Evolutionary conservation across 2,329 filamentous ascomycete species (phyloP).

Genomic region (Exophiala sp.): DNA sequence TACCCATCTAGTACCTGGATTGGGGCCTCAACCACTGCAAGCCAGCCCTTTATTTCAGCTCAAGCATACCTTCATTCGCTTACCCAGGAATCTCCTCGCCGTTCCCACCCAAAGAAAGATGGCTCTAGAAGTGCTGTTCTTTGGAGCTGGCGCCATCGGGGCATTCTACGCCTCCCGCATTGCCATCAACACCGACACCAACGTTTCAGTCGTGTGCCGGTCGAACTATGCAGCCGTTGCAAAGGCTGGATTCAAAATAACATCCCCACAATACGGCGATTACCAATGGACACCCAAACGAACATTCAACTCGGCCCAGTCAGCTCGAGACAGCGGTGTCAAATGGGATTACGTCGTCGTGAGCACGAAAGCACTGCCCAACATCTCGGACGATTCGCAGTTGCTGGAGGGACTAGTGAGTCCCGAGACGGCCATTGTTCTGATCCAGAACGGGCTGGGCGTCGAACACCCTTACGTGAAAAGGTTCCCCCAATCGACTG

Average conservation of each 20-base stretch:
- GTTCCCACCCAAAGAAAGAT: too few relatives aligned
- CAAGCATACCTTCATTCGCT: too few relatives aligned
- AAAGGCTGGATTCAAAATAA: constrained; percentile 56
- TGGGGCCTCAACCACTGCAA: too few relatives aligned
- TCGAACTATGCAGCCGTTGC: constrained; percentile 65
- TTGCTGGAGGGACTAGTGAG: constrained; percentile 57
- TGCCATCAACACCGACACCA: constrained; percentile 36
- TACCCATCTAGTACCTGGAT: too few relatives aligned
- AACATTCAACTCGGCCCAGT: constrained; percentile 56
- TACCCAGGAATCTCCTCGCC: too few relatives aligned
- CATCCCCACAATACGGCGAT: constrained; percentile 61
- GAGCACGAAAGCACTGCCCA: constrained; percentile 64
- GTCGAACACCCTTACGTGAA: constrained; percentile 60
- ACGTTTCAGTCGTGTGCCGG: constrained; percentile 64
- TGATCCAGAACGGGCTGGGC: constrained; percentile 67
- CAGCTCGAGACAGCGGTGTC: constrained; percentile 45
- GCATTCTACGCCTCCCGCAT: constrained; percentile 28
- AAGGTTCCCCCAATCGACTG: constrained; percentile 55
- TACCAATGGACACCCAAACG: constrained; percentile 58
- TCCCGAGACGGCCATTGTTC: constrained; percentile 52
- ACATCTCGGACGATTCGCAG: constrained; percentile 56
- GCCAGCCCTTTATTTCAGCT: too few relatives aligned
- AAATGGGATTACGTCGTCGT: constrained; percentile 63
- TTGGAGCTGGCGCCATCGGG: constrained; percentile 29
- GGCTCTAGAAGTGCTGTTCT: constrained; percentile 26